Evolutionary conservation across 805 yeast genomes (phyloP), one percentile per base, ranked within the genome.

Genomic region (Saccharomycopsis babjevae): DNA sequence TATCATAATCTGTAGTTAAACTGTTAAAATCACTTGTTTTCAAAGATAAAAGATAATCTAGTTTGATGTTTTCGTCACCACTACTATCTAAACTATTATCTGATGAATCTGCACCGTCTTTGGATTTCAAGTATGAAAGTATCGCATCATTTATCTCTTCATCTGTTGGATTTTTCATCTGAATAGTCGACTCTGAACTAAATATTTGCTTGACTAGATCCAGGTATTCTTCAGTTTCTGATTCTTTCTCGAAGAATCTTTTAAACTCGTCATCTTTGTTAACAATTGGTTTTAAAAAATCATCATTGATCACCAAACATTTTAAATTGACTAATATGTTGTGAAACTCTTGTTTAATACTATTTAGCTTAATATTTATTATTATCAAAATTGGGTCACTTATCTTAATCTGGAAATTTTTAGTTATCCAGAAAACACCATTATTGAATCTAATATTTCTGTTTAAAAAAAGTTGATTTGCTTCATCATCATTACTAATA

Each of bases 331-430:
- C 52, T 20, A 63, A 55, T 40, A 54, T 42, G 57, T 61, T 61
- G 20, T 63, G 64, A 7, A 61, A 50, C 16, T 57, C 46, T 6
- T 46, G 52, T 22, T 59, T 57, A 11, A 59, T 42, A 39, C 60
- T 58, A 30, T 55, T 58, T 1, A 63, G 43, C 32, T 63, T 63
- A 32, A 63, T 63, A 36, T 59, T 63, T 7, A 61, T 58, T n/a
- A 62, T 63, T n/a, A 63, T 58, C 50, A 63, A 54, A 30, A 63
- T 63, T 18, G 65, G 65, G 22, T 63, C 65, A 22, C 54, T 20
- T 13, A 63, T 61, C 38, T 61, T 63, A 11, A 63, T 60, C 30
- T 63, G 62, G 7, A 61, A 28, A 30, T 59, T 61, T 34, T 61
- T 61, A 5, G 56, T 38, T 1, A 63, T 57, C 65, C 65, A 63